Percentiles rank a stretch among this genome's conserved stretches.
Evolutionary conservation across 2,329 filamentous ascomycete genomes (phyloP).

Genomic region (Dactylellina parvicollis): DNA sequence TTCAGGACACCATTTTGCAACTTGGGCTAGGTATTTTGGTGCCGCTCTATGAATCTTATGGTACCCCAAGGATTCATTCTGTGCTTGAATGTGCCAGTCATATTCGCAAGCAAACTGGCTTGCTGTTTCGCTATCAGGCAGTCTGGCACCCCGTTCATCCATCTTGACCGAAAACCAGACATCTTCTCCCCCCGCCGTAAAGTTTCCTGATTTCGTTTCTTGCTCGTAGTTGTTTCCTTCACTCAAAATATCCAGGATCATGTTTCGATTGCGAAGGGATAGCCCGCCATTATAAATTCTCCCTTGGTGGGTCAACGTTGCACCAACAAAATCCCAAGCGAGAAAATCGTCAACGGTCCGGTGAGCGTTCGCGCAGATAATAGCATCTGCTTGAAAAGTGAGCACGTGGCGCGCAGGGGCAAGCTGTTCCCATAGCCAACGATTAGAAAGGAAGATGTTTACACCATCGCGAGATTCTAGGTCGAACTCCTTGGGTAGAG

Average conservation of each 20-base stretch:
- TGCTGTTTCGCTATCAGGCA: conserved; percentile 58
- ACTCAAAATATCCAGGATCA: conserved; percentile 57
- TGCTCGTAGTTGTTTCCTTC: conserved; percentile 32
- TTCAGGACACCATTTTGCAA: conserved; percentile 60
- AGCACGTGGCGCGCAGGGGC: conserved; percentile 60
- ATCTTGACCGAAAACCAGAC: conserved; percentile 60
- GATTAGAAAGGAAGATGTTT: conserved; percentile 60
- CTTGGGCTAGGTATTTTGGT: conserved; percentile 55
- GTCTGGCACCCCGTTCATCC: conserved; percentile 55
- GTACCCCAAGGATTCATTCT: conserved; percentile 58
- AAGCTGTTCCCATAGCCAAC: conserved; percentile 62
- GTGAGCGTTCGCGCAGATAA: conserved; percentile 60
- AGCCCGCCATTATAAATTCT: conserved; percentile 61
- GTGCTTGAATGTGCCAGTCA: conserved; percentile 55
- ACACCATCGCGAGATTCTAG: conserved; percentile 61
- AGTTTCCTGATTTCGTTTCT: conserved; percentile 45
- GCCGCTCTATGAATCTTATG: conserved; percentile 58
- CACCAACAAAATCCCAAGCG: conserved; percentile 61
- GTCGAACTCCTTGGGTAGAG: conserved; percentile 59
- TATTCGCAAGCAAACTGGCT: conserved; percentile 59
- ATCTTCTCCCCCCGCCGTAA: conserved; percentile 59
- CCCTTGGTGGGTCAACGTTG: conserved; percentile 58
- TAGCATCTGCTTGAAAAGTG: conserved; percentile 62
- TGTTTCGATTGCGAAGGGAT: conserved; percentile 60
- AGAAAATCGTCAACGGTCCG: conserved; percentile 61